Percentiles rank a stretch among this genome's conserved stretches.
Conservation (phyloP, 2,329 filamentous ascomycete species). For the Paradendryphiella salina region DNA sequence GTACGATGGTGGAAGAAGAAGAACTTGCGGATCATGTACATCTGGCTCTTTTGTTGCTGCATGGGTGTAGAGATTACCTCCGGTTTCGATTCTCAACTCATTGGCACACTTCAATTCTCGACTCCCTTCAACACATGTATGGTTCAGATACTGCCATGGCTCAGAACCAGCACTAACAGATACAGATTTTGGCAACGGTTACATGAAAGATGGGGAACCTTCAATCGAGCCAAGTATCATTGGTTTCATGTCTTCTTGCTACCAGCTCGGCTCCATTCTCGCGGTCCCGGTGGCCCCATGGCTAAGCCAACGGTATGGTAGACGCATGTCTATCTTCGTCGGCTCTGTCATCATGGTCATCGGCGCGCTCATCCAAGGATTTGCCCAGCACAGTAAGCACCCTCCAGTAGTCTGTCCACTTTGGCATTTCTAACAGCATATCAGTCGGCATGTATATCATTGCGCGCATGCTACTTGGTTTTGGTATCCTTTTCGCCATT, state of each 20-base stretch:
- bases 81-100: conserved; percentile 46
- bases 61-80: conserved; percentile 48
- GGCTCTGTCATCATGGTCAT: conserved; percentile 62
- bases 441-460: conserved; percentile 62
- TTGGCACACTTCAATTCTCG: conserved; percentile 45
- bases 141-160: neutral
- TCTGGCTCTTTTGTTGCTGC: conserved; percentile 44
- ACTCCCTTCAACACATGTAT: conserved; percentile 42
- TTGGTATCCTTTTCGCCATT: conserved; percentile 64
- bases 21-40: conserved; percentile 47
- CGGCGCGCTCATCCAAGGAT: conserved; percentile 63
- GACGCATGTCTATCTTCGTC: conserved; percentile 60
- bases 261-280: conserved; percentile 43
- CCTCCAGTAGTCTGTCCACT: neutral
- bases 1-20: conserved; percentile 50
- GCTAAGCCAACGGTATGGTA: conserved; percentile 52
- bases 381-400: conserved; percentile 43
- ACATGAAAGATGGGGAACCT: conserved; percentile 21
- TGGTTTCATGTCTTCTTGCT: conserved; percentile 43
- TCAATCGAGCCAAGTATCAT: conserved; percentile 34
- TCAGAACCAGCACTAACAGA: conserved; percentile 8
- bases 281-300: conserved; percentile 42
- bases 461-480: conserved; percentile 62
- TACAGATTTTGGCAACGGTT: conserved; percentile 39
- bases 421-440: conserved; percentile 3